Evolutionary conservation across 2,329 filamentous ascomycete species (phyloP).

Genomic region (Pezicula rhizophila): DNA sequence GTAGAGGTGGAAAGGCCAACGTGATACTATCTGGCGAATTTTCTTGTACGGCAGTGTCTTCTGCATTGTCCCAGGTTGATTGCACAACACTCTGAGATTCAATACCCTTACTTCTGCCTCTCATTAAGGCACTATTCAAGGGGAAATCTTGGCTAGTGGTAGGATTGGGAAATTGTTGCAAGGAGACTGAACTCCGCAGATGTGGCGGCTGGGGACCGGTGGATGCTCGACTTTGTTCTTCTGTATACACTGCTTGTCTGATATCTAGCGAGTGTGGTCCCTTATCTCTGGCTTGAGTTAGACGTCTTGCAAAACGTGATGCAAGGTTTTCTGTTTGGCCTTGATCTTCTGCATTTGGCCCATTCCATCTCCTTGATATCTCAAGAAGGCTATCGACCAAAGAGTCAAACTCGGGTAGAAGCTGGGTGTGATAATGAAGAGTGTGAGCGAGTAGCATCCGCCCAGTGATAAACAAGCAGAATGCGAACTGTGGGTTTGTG

Average conservation of each 20-base stretch:
- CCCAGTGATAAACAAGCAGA: slow-evolving; percentile 25
- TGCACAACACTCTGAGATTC: too few relatives aligned
- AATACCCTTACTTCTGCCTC: too few relatives aligned
- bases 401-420: slow-evolving; percentile 25
- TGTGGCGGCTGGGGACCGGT: too few relatives aligned
- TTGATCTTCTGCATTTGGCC: slow-evolving; percentile 10
- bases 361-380: slow-evolving; percentile 33
- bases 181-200: too few relatives aligned
- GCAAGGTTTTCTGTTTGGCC: slow-evolving; percentile 25
- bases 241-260: slow-evolving; percentile 28
- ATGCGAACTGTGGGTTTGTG: slow-evolving; percentile 28
- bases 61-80: not conserved
- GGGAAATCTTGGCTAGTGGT: too few relatives aligned
- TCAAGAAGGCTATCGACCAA: slow-evolving; percentile 29
- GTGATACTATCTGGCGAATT: slow-evolving; percentile 26
- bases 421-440: slow-evolving; percentile 26
- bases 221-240: slow-evolving; percentile 14
- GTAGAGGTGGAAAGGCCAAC: slow-evolving; percentile 29
- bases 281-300: slow-evolving; percentile 23
- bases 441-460: slow-evolving; percentile 29
- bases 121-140: too few relatives aligned
- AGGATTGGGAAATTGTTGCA: too few relatives aligned
- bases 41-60: slow-evolving; percentile 7
- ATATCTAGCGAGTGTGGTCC: slow-evolving; percentile 27
- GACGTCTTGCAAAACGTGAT: slow-evolving; percentile 28